Conservation (phyloP, 2,329 filamentous ascomycete species). For the Xylariaceae sp. region DNA sequence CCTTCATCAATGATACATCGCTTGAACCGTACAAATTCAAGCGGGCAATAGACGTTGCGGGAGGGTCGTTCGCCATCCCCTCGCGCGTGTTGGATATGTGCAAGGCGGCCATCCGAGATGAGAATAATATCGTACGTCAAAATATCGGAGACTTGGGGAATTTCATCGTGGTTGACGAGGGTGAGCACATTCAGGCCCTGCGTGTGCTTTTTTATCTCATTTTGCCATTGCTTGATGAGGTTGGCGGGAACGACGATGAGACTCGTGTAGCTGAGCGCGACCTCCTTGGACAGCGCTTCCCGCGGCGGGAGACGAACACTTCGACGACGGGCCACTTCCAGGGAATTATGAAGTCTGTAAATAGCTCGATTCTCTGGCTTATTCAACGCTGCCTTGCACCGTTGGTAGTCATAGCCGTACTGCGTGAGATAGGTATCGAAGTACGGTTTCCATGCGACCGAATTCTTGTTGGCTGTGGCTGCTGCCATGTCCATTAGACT, state of each 20-base stretch:
- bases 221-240: constrained; percentile 75
- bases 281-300: constrained; percentile 37
- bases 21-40: constrained; percentile 74
- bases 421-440: constrained; percentile 48
- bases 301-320: constrained; percentile 34
- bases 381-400: constrained; percentile 52
- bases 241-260: constrained; percentile 80
- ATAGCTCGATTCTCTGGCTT: constrained; percentile 46
- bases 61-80: constrained; percentile 30
- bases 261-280: constrained; percentile 64
- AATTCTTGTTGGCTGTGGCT: constrained; percentile 58
- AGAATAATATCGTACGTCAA: constrained; percentile 69
- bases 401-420: constrained; percentile 45
- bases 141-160: constrained; percentile 57
- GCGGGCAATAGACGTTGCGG: constrained; percentile 45
- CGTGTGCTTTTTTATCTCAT: constrained; percentile 76
- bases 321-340: constrained; percentile 37
- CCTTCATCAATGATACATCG: constrained; percentile 90
- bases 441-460: constrained; percentile 64
- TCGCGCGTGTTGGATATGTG: constrained; percentile 51
- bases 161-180: constrained; percentile 47
- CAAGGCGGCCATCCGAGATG: constrained; percentile 69
- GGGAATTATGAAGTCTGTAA: constrained; percentile 48
- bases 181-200: constrained; percentile 59
- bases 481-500: constrained; percentile 75